These are phyloP conservation scores for Helminthosporium solani DNA, from an alignment of 2,329 filamentous ascomycete species.

Conservation along the genomic window DNA sequence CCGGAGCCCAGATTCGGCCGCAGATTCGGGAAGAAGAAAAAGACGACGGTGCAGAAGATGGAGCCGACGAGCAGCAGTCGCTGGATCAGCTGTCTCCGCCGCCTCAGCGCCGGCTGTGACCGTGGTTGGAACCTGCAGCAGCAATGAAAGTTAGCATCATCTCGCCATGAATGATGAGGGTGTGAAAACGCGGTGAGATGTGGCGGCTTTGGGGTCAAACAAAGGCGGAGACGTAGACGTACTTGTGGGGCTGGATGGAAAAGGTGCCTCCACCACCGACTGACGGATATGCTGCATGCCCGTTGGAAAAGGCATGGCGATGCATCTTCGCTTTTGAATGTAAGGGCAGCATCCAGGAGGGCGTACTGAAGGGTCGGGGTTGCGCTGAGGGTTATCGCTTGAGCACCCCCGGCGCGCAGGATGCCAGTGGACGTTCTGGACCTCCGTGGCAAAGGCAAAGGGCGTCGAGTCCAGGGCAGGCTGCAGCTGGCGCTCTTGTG, in stretches of 20 bases:
- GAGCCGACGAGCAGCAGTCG: conserved; percentile 62
- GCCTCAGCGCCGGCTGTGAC: conserved; percentile 69
- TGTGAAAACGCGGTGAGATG: conserved; percentile 18
- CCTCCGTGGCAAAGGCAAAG: conserved; percentile 12
- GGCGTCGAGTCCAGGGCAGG: conserved; percentile 13
- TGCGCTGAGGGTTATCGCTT: conserved; percentile 37
- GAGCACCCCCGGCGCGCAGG: conserved; percentile 35
- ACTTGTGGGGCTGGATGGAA: conserved; percentile 88
- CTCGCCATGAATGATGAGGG: conserved; percentile 18
- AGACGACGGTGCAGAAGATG: conserved; percentile 60
- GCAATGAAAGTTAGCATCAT: conserved; percentile 35
- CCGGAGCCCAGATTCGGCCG: conserved; percentile 61
- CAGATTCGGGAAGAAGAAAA: conserved; percentile 76
- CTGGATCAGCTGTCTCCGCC: conserved; percentile 70
- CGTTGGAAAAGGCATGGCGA: conserved; percentile 84
- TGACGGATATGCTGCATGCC: conserved; percentile 65
- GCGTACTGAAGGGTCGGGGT: conserved; percentile 24
- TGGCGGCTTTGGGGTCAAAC: conserved; percentile 3
- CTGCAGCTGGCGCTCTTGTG: conserved; percentile 1
- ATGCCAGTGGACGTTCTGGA: conserved; percentile 35
- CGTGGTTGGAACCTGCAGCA: conserved; percentile 77
- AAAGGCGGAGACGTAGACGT: conserved; percentile 41
- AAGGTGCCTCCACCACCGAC: conserved; percentile 69
- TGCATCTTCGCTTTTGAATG: conserved; percentile 73
- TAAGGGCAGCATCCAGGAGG: conserved; percentile 59